Percentiles rank a stretch among this genome's conserved stretches.
These are phyloP conservation scores for Yamadazyma takamatsuzukensis DNA, from an alignment of 805 yeast species.

Conservation along the genomic window DNA sequence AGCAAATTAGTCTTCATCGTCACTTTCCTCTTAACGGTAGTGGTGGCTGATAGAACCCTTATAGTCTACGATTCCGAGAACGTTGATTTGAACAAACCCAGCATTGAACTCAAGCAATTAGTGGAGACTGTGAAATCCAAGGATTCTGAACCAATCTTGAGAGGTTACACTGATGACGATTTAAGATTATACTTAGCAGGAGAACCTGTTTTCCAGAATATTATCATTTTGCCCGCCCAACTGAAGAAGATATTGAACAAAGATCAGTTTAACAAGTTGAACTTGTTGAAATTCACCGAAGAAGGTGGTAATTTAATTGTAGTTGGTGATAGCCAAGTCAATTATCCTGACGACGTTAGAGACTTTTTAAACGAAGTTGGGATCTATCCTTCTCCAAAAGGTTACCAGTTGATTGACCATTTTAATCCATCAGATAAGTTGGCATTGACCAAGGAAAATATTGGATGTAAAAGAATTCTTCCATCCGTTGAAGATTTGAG, in stretches of 20 bases:
- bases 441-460: slow-evolving; percentile 29
- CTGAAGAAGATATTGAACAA: slow-evolving; percentile 32
- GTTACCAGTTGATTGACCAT: slow-evolving; percentile 61
- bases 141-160: slow-evolving; percentile 9
- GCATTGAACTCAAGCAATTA: slow-evolving; percentile 17
- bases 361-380: slow-evolving; percentile 76
- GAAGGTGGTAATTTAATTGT: slow-evolving; percentile 75
- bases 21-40: slow-evolving; percentile 7
- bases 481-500: slow-evolving; percentile 12
- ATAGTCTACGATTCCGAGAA: slow-evolving; percentile 31
- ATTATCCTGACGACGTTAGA: slow-evolving; percentile 45
- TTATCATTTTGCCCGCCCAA: slow-evolving; percentile 31
- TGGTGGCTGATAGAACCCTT: slow-evolving; percentile 19
- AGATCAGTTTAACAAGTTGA: slow-evolving; percentile 24
- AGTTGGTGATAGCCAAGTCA: slow-evolving; percentile 45
- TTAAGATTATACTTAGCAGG: slow-evolving; percentile 6
- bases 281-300: slow-evolving; percentile 55
- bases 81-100: slow-evolving; percentile 16
- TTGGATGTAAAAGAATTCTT: slow-evolving; percentile 19
- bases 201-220: slow-evolving; percentile 5
- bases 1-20: slow-evolving; percentile 10
- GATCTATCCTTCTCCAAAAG: slow-evolving; percentile 77
- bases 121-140: slow-evolving; percentile 18
- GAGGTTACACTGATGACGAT: slow-evolving; percentile 22
- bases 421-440: slow-evolving; percentile 38